These are phyloP conservation scores for Myrica gale DNA, from an alignment of 306 rosid species.

Conservation along the genomic window DNA sequence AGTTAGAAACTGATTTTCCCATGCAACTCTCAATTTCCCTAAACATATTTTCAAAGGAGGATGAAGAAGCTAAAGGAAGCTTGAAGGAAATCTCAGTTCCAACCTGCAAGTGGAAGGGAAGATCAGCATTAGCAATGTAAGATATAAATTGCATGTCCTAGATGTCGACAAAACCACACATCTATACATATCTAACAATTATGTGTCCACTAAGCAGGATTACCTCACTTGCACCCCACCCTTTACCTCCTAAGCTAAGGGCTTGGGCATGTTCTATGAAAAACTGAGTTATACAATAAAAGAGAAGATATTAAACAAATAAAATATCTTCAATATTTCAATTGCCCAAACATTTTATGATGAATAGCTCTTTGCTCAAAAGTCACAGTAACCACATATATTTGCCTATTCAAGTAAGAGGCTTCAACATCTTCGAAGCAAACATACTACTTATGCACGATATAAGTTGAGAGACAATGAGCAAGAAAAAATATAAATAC, in stretches of 20 bases:
- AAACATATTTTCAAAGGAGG: constrained; percentile 81
- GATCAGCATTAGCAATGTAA: constrained; percentile 22
- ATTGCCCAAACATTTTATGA: not conserved
- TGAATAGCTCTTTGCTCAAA: no score
- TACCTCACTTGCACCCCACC: not conserved
- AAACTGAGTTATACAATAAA: not conserved
- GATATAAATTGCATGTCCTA: not conserved
- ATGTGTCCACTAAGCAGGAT: not conserved
- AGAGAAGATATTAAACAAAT: not conserved
- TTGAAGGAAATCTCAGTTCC: constrained; percentile 98
- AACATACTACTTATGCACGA: not conserved
- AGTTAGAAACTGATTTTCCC: constrained; percentile 41
- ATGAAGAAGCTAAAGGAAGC: constrained; percentile 90
- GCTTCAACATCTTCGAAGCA: not conserved
- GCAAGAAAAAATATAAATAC: not conserved
- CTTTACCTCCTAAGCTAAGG: not conserved
- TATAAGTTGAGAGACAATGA: not conserved
- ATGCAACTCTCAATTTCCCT: constrained; percentile 94
- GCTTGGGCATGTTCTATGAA: not conserved
- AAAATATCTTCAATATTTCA: not conserved
- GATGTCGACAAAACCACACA: no score
- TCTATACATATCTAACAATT: not conserved
- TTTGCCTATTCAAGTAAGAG: not conserved
- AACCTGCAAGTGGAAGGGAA: constrained; percentile 56
- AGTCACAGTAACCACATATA: not conserved